These are phyloP conservation scores for Rhizopus arrhizus DNA, from an alignment of 371 early-diverging fungal species.

Conservation along the genomic window DNA sequence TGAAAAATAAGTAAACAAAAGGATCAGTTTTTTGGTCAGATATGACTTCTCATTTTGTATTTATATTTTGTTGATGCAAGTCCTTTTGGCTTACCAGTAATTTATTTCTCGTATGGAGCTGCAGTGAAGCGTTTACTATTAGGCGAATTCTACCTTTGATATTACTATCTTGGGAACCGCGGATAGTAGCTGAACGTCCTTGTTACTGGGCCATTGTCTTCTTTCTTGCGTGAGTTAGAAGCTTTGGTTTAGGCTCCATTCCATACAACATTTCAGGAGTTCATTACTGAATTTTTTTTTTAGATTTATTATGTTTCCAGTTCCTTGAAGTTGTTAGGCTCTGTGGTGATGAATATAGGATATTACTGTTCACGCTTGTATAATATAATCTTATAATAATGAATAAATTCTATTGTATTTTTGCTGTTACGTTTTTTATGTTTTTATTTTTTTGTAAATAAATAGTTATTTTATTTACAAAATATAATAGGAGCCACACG, in stretches of 20 bases:
- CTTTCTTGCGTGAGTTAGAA: slow-evolving; percentile 1
- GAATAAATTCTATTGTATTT: too few species aligned
- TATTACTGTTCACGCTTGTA: too few species aligned
- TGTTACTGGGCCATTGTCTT: slow-evolving; percentile 1
- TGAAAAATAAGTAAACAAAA: too few species aligned
- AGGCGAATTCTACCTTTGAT: slow-evolving; percentile 1
- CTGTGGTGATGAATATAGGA: neutral
- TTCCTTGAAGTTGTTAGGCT: slow-evolving; percentile 3
- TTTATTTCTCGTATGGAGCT: slow-evolving; percentile 2
- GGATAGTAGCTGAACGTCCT: slow-evolving; percentile 4
- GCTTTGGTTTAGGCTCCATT: slow-evolving; percentile 2
- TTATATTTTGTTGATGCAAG: too few species aligned
- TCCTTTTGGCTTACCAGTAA: slow-evolving; percentile 1
- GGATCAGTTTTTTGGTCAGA: too few species aligned
- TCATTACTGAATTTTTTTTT: neutral
- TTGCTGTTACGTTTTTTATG: too few species aligned
- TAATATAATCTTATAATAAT: too few species aligned
- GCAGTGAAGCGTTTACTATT: slow-evolving; percentile 4
- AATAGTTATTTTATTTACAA: too few species aligned
- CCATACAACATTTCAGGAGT: slow-evolving; percentile 2
- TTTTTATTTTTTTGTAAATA: too few species aligned
- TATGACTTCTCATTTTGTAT: too few species aligned
- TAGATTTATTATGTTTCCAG: neutral
- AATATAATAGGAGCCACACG: too few species aligned
- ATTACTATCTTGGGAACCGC: neutral